Evolutionary conservation across 2,329 filamentous ascomycete genomes (phyloP).

Genomic region (Colletotrichum sp.): DNA sequence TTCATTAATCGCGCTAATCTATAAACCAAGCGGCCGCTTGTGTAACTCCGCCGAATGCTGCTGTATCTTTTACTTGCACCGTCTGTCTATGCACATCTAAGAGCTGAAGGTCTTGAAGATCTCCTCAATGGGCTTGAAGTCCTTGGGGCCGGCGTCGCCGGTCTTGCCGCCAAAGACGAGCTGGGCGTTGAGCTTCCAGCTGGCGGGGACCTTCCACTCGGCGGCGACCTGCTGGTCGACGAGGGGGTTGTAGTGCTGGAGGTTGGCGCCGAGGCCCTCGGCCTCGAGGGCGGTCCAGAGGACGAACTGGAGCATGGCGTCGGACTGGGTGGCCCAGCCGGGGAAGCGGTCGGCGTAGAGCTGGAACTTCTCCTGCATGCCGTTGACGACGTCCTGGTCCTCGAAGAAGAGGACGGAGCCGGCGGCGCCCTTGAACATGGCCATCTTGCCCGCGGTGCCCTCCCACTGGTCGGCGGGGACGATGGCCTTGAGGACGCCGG

Average conservation of each 20-base stretch:
- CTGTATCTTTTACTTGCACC: neutral
- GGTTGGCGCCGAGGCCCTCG: conserved; percentile 84
- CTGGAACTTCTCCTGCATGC: conserved; percentile 71
- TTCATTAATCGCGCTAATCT: conserved; percentile 6
- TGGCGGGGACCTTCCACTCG: conserved; percentile 72
- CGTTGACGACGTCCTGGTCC: conserved; percentile 71
- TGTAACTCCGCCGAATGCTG: conserved; percentile 6
- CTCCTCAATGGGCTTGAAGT: conserved; percentile 67
- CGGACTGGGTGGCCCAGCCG: conserved; percentile 75
- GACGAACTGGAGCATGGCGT: conserved; percentile 82
- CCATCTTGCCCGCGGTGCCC: conserved; percentile 48
- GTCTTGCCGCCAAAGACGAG: conserved; percentile 78
- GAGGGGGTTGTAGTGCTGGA: conserved; percentile 93
- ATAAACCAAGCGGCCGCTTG: neutral
- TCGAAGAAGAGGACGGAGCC: conserved; percentile 91
- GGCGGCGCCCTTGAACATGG: conserved; percentile 71
- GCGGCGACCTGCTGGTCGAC: conserved; percentile 74
- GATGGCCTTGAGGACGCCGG: conserved; percentile 68
- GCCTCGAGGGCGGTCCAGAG: conserved; percentile 83
- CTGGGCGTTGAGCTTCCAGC: conserved; percentile 82
- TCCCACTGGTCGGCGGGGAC: conserved; percentile 70
- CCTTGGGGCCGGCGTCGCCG: conserved; percentile 65
- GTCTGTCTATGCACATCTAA: conserved; percentile 30
- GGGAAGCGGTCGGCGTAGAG: conserved; percentile 82
- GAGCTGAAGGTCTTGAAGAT: conserved; percentile 69